A percentile compares a stretch with the other conserved stretches of the same genome.
Evolutionary conservation across 179 eudicot species (phyloP).

Genomic region (Silene noctiflora): DNA sequence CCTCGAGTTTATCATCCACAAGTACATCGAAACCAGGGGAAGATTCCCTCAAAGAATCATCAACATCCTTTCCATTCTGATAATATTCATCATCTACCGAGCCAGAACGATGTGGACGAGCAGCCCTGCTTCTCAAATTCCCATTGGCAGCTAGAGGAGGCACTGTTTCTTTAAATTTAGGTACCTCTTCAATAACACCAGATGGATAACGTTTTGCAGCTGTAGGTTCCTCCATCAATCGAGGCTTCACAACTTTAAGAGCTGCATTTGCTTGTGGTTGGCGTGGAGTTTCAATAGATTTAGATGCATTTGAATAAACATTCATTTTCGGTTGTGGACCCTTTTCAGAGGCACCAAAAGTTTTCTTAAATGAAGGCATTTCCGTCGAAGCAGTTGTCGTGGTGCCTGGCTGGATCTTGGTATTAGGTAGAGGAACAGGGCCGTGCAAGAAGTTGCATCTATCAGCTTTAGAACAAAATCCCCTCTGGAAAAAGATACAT

Average conservation of each 20-base stretch:
- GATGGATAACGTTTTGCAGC: conserved; percentile 30
- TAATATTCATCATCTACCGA: conserved; percentile 40
- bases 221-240: conserved; percentile 30
- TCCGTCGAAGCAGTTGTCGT: conserved; percentile 35
- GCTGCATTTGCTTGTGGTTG: conserved; percentile 36
- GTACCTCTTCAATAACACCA: conserved; percentile 33
- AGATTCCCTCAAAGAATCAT: conserved; percentile 71
- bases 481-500: conserved; percentile 82
- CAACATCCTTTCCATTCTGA: conserved; percentile 58
- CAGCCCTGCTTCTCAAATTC: conserved; percentile 34
- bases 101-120: conserved; percentile 37
- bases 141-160: conserved; percentile 41
- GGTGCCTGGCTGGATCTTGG: conserved; percentile 44
- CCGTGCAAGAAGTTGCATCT: conserved; percentile 66
- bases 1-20: conserved; percentile 68
- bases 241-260: conserved; percentile 30
- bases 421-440: conserved; percentile 32
- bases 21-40: conserved; percentile 99
- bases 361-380: conserved; percentile 39
- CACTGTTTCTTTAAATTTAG: conserved; percentile 32
- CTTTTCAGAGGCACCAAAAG: conserved; percentile 50
- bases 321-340: conserved; percentile 40
- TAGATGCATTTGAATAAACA: conserved; percentile 32
- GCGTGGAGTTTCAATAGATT: conserved; percentile 31
- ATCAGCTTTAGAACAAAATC: conserved; percentile 75